phyloP scores from a whole-genome alignment of 208 protist species.

The Leptomonas seymouri region DNA sequence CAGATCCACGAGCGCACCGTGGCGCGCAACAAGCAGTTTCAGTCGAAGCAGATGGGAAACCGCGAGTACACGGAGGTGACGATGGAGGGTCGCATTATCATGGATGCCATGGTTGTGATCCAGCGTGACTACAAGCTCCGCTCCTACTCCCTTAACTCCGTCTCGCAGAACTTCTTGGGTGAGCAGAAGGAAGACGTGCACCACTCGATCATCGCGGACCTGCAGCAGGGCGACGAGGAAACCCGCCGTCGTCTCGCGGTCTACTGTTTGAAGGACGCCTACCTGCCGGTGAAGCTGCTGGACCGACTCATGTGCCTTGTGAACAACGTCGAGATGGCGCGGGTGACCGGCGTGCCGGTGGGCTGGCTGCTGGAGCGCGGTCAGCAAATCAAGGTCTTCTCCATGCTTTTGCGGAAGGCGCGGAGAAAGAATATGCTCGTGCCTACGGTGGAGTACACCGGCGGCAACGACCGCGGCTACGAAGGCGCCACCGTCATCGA shows the following conservation, averaged over 20 bases:
- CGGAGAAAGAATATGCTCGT: conserved; percentile 82
- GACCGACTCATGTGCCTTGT: conserved; percentile 99
- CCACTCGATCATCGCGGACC: conserved; percentile 98
- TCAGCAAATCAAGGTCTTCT: conserved; percentile 99
- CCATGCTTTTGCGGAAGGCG: conserved; percentile 91
- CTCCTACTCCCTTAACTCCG: conserved; percentile 99
- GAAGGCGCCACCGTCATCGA: conserved; percentile 99
- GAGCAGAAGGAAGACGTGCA: conserved; percentile 99
- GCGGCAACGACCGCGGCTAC: conserved; percentile 80
- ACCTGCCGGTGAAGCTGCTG: conserved; percentile 96
- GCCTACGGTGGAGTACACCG: conserved; percentile 76
- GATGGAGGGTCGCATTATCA: conserved; percentile 96
- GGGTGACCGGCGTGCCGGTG: conserved; percentile 99
- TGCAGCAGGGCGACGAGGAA: conserved; percentile 96
- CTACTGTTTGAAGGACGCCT: conserved; percentile 99
- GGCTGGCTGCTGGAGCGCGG: conserved; percentile 96
- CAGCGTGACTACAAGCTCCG: conserved; percentile 99
- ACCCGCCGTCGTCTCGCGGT: conserved; percentile 97
- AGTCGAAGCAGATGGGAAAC: conserved; percentile 98
- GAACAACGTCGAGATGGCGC: conserved; percentile 99
- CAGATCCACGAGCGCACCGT: conserved; percentile 90
- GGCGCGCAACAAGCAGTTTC: conserved; percentile 96
- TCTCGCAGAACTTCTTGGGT: conserved; percentile 98
- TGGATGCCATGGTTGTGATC: conserved; percentile 98
- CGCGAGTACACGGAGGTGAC: conserved; percentile 98